Percentiles rank a stretch among this genome's conserved stretches.
Evolutionary conservation across 2,329 filamentous ascomycete genomes (phyloP).

Genomic region (Aspergillus brasiliensis): DNA sequence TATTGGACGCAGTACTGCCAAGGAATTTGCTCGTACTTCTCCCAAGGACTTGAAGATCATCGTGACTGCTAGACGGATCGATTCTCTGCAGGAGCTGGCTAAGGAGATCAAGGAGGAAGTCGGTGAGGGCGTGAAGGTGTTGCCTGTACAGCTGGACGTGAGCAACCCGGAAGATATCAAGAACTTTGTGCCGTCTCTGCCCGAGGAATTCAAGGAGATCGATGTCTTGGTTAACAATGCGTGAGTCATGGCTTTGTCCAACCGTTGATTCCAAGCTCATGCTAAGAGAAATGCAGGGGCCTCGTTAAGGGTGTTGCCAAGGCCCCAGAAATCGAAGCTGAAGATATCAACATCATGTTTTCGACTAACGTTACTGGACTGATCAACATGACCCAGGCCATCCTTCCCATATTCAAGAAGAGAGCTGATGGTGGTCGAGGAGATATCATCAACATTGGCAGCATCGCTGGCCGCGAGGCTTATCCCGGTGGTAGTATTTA

Average conservation of each 20-base stretch:
- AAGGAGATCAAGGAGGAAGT: constrained; percentile 75
- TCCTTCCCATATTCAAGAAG: constrained; percentile 79
- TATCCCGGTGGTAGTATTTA: constrained; percentile 88
- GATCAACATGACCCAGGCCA: constrained; percentile 93
- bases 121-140: constrained; percentile 76
- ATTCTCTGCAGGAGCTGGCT: constrained; percentile 74
- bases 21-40: constrained; percentile 87
- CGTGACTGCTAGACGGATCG: constrained; percentile 82
- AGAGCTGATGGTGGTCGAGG: constrained; percentile 70
- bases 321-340: constrained; percentile 77
- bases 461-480: constrained; percentile 84
- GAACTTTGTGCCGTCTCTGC: constrained; percentile 71
- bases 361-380: constrained; percentile 90
- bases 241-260: constrained; percentile 59
- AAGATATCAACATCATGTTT: constrained; percentile 87
- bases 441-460: constrained; percentile 95
- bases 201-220: constrained; percentile 79
- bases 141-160: constrained; percentile 83
- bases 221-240: constrained; percentile 95
- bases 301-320: constrained; percentile 86
- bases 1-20: constrained; percentile 74
- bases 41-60: constrained; percentile 80
- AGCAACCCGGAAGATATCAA: constrained; percentile 75
- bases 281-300: constrained; percentile 57
- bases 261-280: background rate